Conservation (phyloP, 2,329 filamentous ascomycete genomes). For the Hymenoscyphus fraxineus region DNA sequence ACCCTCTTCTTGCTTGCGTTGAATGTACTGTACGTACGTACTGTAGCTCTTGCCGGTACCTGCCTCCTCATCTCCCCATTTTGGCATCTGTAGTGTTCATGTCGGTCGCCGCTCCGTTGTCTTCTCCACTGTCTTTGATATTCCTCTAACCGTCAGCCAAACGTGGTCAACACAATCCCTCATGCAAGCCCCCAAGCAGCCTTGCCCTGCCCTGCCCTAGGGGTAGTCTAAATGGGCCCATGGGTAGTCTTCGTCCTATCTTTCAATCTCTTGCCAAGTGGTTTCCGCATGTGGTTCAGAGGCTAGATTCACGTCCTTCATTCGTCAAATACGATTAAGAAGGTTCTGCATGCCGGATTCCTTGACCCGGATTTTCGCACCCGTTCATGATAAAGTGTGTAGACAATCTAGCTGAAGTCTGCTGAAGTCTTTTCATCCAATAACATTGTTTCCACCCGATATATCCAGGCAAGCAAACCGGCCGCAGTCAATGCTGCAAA, state of each 20-base stretch:
- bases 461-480: constrained; percentile 20
- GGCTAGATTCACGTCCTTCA: constrained; percentile 12
- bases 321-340: constrained; percentile 17
- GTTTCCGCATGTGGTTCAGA: constrained; percentile 16
- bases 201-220: constrained; percentile 27
- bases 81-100: constrained; percentile 27
- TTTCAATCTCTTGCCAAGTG: constrained; percentile 11
- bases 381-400: constrained; percentile 24
- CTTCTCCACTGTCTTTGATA: constrained; percentile 20
- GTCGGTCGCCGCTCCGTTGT: constrained; percentile 31
- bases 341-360: neutral
- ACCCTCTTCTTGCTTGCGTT: constrained; percentile 12
- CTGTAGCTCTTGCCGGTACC: constrained; percentile 1
- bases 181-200: constrained; percentile 29
- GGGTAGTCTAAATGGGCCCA: constrained; percentile 20
- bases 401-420: constrained; percentile 25
- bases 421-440: constrained; percentile 24
- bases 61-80: constrained; percentile 17
- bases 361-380: constrained; percentile 10
- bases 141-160: constrained; percentile 29
- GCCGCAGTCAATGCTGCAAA: constrained; percentile 25
- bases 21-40: neutral
- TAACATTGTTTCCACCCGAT: constrained; percentile 24
- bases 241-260: constrained; percentile 26
- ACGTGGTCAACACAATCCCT: constrained; percentile 26